These are phyloP conservation scores for Solanum piurae DNA, from an alignment of 257 asterid genomes.

Conservation along the genomic window DNA sequence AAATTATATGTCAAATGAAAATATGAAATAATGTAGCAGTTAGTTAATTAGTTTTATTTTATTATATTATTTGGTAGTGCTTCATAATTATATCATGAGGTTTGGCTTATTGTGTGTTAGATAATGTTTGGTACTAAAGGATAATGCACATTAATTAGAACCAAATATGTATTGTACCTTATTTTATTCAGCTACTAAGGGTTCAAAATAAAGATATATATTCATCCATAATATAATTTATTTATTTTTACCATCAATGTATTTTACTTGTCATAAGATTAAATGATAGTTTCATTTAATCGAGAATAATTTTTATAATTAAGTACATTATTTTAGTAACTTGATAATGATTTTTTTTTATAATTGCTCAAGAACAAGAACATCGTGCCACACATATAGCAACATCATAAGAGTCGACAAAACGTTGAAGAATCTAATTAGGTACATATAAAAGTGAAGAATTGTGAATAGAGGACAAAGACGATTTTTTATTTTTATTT, in stretches of 20 bases:
- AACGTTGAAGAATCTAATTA: neutral
- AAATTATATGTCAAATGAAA: neutral
- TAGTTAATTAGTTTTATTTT: neutral
- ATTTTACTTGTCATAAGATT: neutral
- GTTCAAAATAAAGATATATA: neutral
- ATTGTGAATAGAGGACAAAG: neutral
- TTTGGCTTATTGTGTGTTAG: neutral
- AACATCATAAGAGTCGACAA: neutral
- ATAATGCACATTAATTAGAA: neutral
- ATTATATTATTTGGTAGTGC: neutral
- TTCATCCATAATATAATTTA: too few species aligned
- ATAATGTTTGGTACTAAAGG: neutral
- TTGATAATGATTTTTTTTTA: neutral
- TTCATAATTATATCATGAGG: neutral
- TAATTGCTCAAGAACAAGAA: neutral
- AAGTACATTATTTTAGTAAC: neutral
- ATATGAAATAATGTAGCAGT: neutral
- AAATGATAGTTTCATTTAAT: neutral
- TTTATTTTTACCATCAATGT: neutral
- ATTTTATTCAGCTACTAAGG: neutral
- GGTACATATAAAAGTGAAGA: neutral
- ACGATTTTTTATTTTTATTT: neutral
- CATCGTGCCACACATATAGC: neutral
- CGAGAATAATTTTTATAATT: neutral
- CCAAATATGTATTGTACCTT: neutral